Base-by-base conservation (phyloP, 805 yeast genomes). In the Hanseniaspora vineae region DNA sequence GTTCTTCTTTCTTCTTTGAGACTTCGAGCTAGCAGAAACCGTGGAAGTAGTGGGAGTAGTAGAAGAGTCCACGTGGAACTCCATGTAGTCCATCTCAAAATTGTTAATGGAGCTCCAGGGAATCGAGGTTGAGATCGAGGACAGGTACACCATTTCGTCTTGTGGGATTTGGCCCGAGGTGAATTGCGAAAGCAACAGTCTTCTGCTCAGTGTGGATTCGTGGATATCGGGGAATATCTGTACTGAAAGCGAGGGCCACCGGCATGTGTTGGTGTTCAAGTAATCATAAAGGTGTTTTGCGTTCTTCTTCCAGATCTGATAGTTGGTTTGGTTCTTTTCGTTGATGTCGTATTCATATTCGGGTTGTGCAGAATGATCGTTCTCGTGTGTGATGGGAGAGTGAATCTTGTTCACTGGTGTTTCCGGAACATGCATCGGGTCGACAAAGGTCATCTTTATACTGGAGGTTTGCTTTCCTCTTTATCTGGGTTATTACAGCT, bases 231-330 rank as follows among this genome's bases (percentile, higher is more conserved):
- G 82, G 35, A 83, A 66, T 78, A 87, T 84, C 53, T 80, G 77
- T 15, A 83, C 73, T 0, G 88, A 70, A 50, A 84, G 64, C 14
- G 86, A 77, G 1, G 95, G 94, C 76, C 80, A 80, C 46, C 77
- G 73, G 23, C 80, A 66, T 9, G 82, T 78, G 44, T 74, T 75
- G 3, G 92, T 81, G 52, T 83, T 80, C 43, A 86, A 68, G 51
- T 81, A 74, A 54, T 81, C 84, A 62, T 87, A 87, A 48, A 85
- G 68, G 52, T 81, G 68, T 10, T 87, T 87, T 2, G 86, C 80
- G 35, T 90, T 82, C 56, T 83, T 80, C 61, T 86, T 87, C 96
- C 96, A 87, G 9, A 52, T 51, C 18, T 61, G 57, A 46, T 69
- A 69, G 23, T 64, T 57, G 31, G 52, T 51, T 48, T 61, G 66